Conservation (phyloP, 164 flowering plant species). For the Warburgia ugandensis region DNA sequence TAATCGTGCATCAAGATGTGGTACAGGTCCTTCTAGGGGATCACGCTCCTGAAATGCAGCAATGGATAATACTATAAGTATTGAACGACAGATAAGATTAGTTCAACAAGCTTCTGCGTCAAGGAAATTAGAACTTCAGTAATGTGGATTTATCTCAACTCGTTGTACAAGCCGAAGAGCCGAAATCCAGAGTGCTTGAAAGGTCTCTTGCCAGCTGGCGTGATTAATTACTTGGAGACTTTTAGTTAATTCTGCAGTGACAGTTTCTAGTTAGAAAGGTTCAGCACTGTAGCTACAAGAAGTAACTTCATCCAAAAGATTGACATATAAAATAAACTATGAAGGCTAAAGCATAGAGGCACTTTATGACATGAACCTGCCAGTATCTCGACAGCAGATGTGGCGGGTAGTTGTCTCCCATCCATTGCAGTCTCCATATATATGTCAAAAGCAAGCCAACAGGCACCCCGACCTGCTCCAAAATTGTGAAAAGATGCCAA, state of each 20-base stretch:
- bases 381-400: constrained; percentile 43
- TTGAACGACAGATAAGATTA: background rate
- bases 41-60: constrained; percentile 67
- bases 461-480: constrained; percentile 39
- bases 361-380: constrained; percentile 27
- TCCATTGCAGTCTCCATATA: constrained; percentile 67
- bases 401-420: constrained; percentile 47
- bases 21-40: constrained; percentile 85
- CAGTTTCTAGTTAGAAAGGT: background rate
- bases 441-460: constrained; percentile 62
- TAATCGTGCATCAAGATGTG: constrained; percentile 85
- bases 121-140: background rate
- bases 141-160: constrained; percentile 36
- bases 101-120: constrained; percentile 1
- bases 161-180: constrained; percentile 88
- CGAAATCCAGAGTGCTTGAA: constrained; percentile 78
- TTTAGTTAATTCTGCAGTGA: constrained; percentile 40
- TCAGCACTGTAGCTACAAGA: background rate
- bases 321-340: too few relatives aligned
- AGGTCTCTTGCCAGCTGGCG: constrained; percentile 87
- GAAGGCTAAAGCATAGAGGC: background rate
- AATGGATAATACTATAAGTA: constrained; percentile 12
- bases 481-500: constrained; percentile 24
- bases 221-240: constrained; percentile 63
- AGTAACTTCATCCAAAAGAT: too few relatives aligned